Base-by-base conservation (phyloP, 164 flowering plant genomes). In the Magnolia changhungtana region DNA sequence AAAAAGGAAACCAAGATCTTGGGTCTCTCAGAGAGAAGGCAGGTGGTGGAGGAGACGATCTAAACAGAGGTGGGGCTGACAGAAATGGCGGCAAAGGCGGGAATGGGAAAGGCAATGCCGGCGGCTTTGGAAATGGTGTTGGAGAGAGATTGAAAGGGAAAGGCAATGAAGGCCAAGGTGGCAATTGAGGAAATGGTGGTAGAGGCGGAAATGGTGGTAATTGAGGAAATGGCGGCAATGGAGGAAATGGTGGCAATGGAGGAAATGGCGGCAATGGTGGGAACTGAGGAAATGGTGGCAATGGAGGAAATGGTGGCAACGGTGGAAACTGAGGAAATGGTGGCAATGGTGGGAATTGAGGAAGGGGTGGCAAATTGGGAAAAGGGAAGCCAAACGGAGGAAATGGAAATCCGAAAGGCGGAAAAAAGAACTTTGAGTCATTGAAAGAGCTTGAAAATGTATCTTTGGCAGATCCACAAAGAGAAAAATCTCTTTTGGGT, bases 391-490 rank as follows among this genome's bases (percentile, higher is more conserved):
- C 24, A 8, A 61, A 72, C 20, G 45, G 45, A 37, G 45, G 45
- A 37, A 37, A 37, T 37, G 45, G 45, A 69, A 67, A 85, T 9
- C 86, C 86, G 55, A 82, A 79, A 72, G 67, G 80, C 73, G 89
- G 88, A 23, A 82, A 49, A 69, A 85, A 83, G 76, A 82, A 83
- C 59, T 87, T 85, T 1, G 89, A 86, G 68, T 84, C 72, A 70
- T 84, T 82, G 3, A 85, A 82, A 27, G 83, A 73, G 63, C 52
- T 51, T 61, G 72, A 23, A 11, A 52, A 50, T 67, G 71, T 77
- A 67, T 81, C 78, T 71, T 77, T 77, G 13, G 80, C n/a, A 45
- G 78, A 79, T 29, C 82, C 82, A 73, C 97, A 92, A 66, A 88
- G 59, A 69, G 84, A 82, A 20, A 55, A 29, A 71, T 88, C 79